A percentile compares a stretch with the other conserved stretches of the same genome.
These are phyloP conservation scores for Astrothelium subdiscretum DNA, from an alignment of 495 filamentous ascomycete genomes.

Conservation along the genomic window DNA sequence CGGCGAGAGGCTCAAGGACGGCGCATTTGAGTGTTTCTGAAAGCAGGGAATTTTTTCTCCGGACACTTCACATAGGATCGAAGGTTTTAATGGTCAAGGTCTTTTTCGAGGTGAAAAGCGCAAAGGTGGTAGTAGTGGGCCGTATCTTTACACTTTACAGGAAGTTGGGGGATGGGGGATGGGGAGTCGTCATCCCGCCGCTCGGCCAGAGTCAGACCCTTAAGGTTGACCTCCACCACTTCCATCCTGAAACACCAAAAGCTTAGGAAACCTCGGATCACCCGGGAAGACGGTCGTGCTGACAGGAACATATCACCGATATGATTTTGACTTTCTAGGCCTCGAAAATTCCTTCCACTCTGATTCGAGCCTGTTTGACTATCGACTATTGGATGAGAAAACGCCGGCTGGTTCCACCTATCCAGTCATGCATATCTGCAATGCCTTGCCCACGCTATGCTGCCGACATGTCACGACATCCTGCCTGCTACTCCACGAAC, in stretches of 20 bases:
- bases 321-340: too few species aligned
- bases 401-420: background rate
- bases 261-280: background rate
- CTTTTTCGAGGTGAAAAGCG: background rate
- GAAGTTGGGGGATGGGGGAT: background rate
- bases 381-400: background rate
- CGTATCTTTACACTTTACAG: background rate
- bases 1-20: background rate
- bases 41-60: background rate
- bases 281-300: background rate
- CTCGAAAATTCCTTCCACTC: too few species aligned
- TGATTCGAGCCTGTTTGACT: too few species aligned
- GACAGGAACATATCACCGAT: background rate
- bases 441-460: background rate
- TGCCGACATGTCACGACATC: background rate
- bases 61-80: background rate
- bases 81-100: background rate
- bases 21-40: background rate
- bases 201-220: too few species aligned
- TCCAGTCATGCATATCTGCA: background rate
- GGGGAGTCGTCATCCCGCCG: background rate
- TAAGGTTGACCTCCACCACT: too few species aligned
- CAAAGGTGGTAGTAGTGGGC: background rate
- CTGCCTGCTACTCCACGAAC: background rate
- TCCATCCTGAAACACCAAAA: background rate